Conservation (phyloP, 768 basidiomycete genomes). For the Hygrophoropsis aurantiaca region DNA sequence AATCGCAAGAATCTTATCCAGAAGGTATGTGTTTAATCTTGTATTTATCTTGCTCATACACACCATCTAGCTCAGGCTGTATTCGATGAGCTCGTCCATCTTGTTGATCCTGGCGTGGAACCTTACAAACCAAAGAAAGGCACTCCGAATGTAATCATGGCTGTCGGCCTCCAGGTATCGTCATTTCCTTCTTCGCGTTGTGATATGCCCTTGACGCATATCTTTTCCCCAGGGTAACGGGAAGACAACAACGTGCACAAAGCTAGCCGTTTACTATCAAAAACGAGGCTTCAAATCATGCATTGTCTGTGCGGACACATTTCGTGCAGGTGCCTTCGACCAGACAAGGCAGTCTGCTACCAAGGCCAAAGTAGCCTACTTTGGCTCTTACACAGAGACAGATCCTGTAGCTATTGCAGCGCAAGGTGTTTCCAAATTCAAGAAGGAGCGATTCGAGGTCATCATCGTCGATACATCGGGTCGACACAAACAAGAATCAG, state of each 20-base stretch:
- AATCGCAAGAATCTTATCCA: conserved; percentile 89
- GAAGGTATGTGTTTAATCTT: conserved; percentile 55
- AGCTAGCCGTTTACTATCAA: conserved; percentile 96
- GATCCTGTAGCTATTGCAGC: conserved; percentile 95
- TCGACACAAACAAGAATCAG: conserved; percentile 94
- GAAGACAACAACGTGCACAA: conserved; percentile 99
- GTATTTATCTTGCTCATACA: conserved; percentile 8
- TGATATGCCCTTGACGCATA: not conserved
- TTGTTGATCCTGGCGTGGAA: conserved; percentile 95
- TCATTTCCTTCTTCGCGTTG: not conserved
- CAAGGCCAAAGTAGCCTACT: conserved; percentile 98
- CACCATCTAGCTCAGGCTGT: conserved; percentile 61
- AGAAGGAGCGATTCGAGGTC: conserved; percentile 97
- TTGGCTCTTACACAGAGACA: conserved; percentile 98
- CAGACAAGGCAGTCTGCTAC: conserved; percentile 98
- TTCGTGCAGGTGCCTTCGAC: conserved; percentile 99
- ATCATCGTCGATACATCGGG: conserved; percentile 99
- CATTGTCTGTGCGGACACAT: conserved; percentile 98
- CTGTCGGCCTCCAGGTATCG: conserved; percentile 88
- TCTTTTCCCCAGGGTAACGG: conserved; percentile 77
- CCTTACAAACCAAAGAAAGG: conserved; percentile 97
- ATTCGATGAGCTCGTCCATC: conserved; percentile 91
- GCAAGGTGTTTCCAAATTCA: conserved; percentile 94
- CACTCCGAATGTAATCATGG: conserved; percentile 93
- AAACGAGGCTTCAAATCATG: conserved; percentile 95